A percentile compares a stretch with the other conserved stretches of the same genome.
Evolutionary conservation across 106 monocot genomes (phyloP).

Genomic region (Chionographis japonica): DNA sequence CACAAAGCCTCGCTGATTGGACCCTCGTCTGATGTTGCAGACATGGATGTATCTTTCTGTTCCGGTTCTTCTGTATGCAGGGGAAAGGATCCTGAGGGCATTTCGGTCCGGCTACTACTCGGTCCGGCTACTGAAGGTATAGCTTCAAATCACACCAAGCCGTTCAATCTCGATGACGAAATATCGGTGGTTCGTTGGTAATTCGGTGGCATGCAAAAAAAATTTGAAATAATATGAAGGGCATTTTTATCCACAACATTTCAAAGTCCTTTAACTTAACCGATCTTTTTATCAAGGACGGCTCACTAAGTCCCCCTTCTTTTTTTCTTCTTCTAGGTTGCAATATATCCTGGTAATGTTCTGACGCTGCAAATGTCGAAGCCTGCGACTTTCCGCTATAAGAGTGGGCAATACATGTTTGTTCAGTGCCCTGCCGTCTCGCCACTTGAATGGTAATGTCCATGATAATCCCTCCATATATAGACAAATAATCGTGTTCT

Average conservation of each 20-base stretch:
- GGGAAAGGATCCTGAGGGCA: slow-evolving; percentile 65
- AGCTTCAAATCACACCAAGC: not conserved
- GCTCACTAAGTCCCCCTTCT: too few relatives aligned
- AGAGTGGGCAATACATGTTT: slow-evolving; percentile 94
- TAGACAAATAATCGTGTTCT: too few relatives aligned
- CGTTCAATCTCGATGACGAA: too few relatives aligned
- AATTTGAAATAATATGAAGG: too few relatives aligned
- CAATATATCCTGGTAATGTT: slow-evolving; percentile 92
- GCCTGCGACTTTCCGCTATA: slow-evolving; percentile 75
- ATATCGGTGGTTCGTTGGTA: too few relatives aligned
- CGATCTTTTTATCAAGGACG: too few relatives aligned
- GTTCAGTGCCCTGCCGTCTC: slow-evolving; percentile 86
- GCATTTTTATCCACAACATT: too few relatives aligned
- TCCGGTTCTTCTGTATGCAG: slow-evolving; percentile 68
- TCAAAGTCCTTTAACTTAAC: too few relatives aligned
- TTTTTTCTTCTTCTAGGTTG: slow-evolving; percentile 44
- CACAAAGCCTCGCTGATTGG: too few relatives aligned
- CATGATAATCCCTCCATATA: not conserved
- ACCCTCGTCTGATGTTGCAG: slow-evolving; percentile 22
- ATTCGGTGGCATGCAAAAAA: not conserved
- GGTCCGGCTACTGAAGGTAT: slow-evolving; percentile 77
- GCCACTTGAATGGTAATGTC: slow-evolving; percentile 80
- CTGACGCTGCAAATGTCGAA: slow-evolving; percentile 83
- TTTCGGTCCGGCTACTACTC: slow-evolving; percentile 74
- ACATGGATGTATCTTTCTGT: slow-evolving; percentile 92